These are phyloP conservation scores for Coccomyxa sp. DNA, from an alignment of 139 green algal species.

Conservation along the genomic window DNA sequence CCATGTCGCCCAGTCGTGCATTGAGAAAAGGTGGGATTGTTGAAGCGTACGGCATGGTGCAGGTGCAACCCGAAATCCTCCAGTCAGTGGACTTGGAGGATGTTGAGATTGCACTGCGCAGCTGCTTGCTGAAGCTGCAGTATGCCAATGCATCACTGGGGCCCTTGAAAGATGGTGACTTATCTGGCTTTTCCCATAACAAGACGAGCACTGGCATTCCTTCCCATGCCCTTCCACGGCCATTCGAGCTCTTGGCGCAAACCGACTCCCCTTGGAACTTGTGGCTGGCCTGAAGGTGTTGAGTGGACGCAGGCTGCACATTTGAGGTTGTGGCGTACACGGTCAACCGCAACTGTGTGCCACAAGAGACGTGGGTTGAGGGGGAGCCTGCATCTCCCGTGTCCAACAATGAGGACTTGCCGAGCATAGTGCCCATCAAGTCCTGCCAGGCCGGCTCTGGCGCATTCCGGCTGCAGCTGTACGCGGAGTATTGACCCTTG, in stretches of 20 bases:
- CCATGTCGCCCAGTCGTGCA: not conserved
- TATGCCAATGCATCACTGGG: conserved; percentile 33
- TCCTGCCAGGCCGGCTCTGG: conserved; percentile 20
- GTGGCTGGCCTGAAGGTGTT: no score
- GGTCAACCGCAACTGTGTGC: not conserved
- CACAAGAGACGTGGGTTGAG: conserved; percentile 32
- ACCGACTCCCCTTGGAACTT: no score
- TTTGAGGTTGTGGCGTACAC: conserved; percentile 44
- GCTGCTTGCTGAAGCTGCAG: conserved; percentile 42
- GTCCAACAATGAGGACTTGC: not conserved
- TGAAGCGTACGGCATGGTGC: not conserved
- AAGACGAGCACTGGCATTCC: no score
- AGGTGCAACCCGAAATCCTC: conserved; percentile 2
- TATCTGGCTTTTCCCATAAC: not conserved
- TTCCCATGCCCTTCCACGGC: no score
- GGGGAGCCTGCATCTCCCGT: conserved; percentile 15
- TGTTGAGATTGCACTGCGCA: conserved; percentile 23
- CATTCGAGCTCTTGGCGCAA: no score
- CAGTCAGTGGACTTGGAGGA: conserved; percentile 15
- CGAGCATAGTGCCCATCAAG: conserved; percentile 36
- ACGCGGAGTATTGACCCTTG: conserved; percentile 17
- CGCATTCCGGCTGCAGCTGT: conserved; percentile 37
- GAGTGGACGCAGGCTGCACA: conserved; percentile 19
- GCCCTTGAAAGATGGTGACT: conserved; percentile 12
- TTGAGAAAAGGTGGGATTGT: not conserved